Base-by-base conservation (phyloP, 352 stramenopile genomes). In the Phytophthora nicotianae region DNA sequence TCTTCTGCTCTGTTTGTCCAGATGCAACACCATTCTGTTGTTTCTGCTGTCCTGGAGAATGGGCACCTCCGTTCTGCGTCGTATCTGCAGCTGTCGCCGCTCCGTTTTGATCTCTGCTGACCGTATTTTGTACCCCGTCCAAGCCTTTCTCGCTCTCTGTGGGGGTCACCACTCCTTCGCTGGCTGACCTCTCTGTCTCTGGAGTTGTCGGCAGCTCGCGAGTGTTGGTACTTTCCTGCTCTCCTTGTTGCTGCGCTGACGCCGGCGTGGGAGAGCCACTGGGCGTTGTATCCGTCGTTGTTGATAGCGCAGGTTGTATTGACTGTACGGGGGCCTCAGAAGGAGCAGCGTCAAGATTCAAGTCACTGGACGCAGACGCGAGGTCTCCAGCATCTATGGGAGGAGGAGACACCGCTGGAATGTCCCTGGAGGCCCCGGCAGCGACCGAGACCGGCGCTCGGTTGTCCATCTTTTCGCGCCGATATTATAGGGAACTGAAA, bases 401-500 rank as follows among this genome's bases (percentile, higher is more conserved):
- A 2, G 65, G 32, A 2, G 49, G 38, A 46, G 65, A 62, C 6
- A 62, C 41, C 38, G 29, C 32, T 32, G 24, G 21, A 13, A 29
- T 35, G 4, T 48, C 46, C 20, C 16, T 42, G 49, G 51, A 46
- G 14, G 32, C 48, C 49, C 20, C 45, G 21, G 46, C 10, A 42
- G 27, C 37, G 50, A 57, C 33, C 35, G 45, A 54, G 8, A 41
- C 38, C 24, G 5, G 38, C 7, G 41, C 46, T 19, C 32, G 55
- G 49, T 16, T 62, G 14, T 62, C 61, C 65, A 74, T 73, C 33
- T 20, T 56, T 61, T 38, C 23, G 50, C 33, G 38, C 21, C 23
- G 37, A n/a, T 50, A 13, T 29, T 14, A 41, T 19, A 13, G 35
- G 23, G 37, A 14, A 38, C 17, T 54, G 48, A 63, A 50, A 53